Conservation (phyloP, 129 eudicot genomes). For the Scalesia atractyloides region DNA sequence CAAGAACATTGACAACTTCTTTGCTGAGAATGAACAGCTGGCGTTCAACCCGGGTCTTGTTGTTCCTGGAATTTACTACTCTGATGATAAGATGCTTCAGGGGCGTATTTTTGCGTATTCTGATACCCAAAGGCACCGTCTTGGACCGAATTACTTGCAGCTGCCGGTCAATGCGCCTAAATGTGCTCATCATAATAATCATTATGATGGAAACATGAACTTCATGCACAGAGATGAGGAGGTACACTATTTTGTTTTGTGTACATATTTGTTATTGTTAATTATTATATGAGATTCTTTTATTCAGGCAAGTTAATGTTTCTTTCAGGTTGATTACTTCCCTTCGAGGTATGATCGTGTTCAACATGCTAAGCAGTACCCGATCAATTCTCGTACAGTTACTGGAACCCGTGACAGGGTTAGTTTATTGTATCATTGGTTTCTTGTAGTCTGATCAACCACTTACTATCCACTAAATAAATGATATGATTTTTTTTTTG, state of each 20-base stretch:
- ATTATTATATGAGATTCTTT: neutral
- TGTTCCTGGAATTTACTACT: slow-evolving; percentile 77
- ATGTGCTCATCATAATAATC: slow-evolving; percentile 77
- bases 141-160: slow-evolving; percentile 77
- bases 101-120: slow-evolving; percentile 69
- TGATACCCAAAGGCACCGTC: slow-evolving; percentile 85
- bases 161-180: slow-evolving; percentile 86
- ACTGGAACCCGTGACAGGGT: slow-evolving; percentile 76
- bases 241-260: slow-evolving; percentile 34
- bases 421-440: slow-evolving; percentile 17
- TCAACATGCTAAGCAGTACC: slow-evolving; percentile 72
- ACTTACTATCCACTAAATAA: neutral
- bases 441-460: neutral
- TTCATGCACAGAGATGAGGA: slow-evolving; percentile 87
- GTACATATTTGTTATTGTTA: neutral
- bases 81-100: slow-evolving; percentile 83
- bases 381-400: slow-evolving; percentile 54
- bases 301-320: neutral
- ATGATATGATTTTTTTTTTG: neutral
- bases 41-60: slow-evolving; percentile 74
- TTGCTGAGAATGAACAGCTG: slow-evolving; percentile 73
- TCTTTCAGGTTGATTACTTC: slow-evolving; percentile 65
- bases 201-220: slow-evolving; percentile 79
- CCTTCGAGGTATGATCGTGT: slow-evolving; percentile 76
- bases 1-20: slow-evolving; percentile 81